Evolutionary conservation across 805 yeast genomes (phyloP), one percentile per base, ranked within the genome.

Genomic region (Sugiyamaella chiloensis): DNA sequence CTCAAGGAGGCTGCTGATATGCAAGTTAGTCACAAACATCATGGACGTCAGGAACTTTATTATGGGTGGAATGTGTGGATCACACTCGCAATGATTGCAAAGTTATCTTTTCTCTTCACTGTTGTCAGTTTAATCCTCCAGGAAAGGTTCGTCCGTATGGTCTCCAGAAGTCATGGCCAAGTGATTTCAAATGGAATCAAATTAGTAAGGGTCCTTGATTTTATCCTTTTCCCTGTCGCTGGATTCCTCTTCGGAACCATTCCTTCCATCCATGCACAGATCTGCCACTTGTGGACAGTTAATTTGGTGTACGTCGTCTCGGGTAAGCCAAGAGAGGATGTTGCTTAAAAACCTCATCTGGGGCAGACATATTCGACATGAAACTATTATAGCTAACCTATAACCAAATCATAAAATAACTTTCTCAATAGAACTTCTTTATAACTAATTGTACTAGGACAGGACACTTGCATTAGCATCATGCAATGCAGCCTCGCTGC

Each of bases 211-310:
- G 27, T 36, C 7, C 7, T 36, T 36, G 41, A 12, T n/a, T 17
- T 36, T 12, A 36, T 36, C 6, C 24, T 36, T 7, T 19, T 20
- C 41, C 41, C 27, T 7, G 19, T 36, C 12, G 41, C 41, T 8
- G 24, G 41, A 11, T 36, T 36, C 12, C 12, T 36, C 29, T 19
- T 36, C 19, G 41, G 27, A 11, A 36, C 41, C 19, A 36, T 20
- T 36, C 27, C 27, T 6, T 20, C 24, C 5, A 36, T 36, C 12
- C 27, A 36, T 11, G 27, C 24, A 6, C 24, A 23, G n/a, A 23
- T 36, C 24, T 9, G 27, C 41, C 24, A 23, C 41, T 36, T 36
- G 41, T 36, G 41, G 36, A 31, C 36, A 7, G 36, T 31, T 7
- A 17, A 31, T 31, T 16, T 31, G 14, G 14, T 31, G 7, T 31